Conservation (phyloP, 768 basidiomycete species). For the Phaffia australis region DNA sequence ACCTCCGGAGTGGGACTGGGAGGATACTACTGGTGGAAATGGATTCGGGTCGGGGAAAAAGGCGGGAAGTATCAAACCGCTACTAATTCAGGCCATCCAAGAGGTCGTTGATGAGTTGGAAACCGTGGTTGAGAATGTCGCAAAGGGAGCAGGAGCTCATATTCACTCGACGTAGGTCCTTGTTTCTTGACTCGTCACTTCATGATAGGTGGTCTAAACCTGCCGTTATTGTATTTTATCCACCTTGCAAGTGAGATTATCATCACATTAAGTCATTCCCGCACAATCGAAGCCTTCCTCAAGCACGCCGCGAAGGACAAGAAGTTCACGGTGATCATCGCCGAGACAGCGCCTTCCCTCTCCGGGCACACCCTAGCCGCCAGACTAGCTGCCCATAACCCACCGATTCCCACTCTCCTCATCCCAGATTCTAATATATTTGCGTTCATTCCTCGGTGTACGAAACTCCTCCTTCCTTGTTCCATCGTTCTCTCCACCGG, state of each 20-base stretch:
- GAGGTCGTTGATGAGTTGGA: constrained; percentile 93
- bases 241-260: constrained; percentile 69
- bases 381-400: constrained; percentile 47
- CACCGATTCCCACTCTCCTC: constrained; percentile 86
- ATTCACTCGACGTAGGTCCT: constrained; percentile 87
- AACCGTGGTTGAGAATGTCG: constrained; percentile 87
- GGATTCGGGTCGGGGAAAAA: constrained; percentile 17
- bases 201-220: background rate
- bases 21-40: constrained; percentile 9
- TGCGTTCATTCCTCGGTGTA: constrained; percentile 90
- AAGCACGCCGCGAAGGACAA: constrained; percentile 79
- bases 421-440: constrained; percentile 94
- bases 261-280: constrained; percentile 83
- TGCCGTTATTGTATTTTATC: background rate
- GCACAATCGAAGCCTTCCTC: constrained; percentile 84
- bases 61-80: constrained; percentile 56
- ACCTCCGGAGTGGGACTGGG: constrained; percentile 25
- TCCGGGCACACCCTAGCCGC: constrained; percentile 69
- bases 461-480: constrained; percentile 88
- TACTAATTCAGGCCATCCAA: constrained; percentile 92
- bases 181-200: background rate
- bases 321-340: constrained; percentile 91
- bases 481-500: constrained; percentile 96
- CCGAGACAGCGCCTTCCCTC: constrained; percentile 77
- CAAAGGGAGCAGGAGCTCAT: constrained; percentile 87